Percentiles rank a stretch among this genome's conserved stretches.
Conservation (phyloP, 192 early-diverging fungal genomes). For the Coemansia erecta region DNA sequence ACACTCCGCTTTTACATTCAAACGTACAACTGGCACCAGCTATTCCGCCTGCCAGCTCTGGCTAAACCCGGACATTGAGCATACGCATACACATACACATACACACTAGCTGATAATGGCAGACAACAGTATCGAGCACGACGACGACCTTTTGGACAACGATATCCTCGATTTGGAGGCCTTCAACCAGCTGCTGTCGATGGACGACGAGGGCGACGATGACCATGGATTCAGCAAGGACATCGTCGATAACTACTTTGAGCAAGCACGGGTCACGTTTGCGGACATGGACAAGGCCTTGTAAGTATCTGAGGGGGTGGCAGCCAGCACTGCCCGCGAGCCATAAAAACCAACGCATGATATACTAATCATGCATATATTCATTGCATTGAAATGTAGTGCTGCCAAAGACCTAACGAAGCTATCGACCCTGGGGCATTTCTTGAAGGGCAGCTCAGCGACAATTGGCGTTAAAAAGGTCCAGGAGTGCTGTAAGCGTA, state of each 20-base stretch:
- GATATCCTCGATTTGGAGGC: constrained; percentile 75
- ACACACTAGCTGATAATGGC: not conserved
- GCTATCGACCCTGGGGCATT: constrained; percentile 83
- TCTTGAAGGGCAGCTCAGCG: constrained; percentile 88
- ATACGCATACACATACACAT: too few relatives aligned
- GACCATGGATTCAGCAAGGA: constrained; percentile 73
- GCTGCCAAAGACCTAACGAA: constrained; percentile 59
- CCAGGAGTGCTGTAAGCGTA: constrained; percentile 77
- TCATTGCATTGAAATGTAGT: constrained; percentile 15
- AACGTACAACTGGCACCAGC: too few relatives aligned
- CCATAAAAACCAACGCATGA: not conserved
- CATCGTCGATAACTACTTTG: constrained; percentile 77
- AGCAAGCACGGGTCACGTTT: constrained; percentile 82
- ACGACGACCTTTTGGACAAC: constrained; percentile 42
- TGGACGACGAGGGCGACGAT: constrained; percentile 92
- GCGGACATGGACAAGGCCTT: constrained; percentile 65
- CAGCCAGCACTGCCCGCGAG: not conserved
- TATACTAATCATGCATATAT: not conserved
- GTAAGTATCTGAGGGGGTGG: constrained; percentile 35
- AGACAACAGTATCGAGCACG: constrained; percentile 14
- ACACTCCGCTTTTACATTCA: too few relatives aligned
- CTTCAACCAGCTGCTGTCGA: constrained; percentile 88
- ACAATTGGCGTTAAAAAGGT: constrained; percentile 80
- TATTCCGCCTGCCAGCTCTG: too few relatives aligned
- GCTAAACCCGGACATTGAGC: too few relatives aligned